These are phyloP conservation scores for Calocera cornea DNA, from an alignment of 768 basidiomycete species.

Conservation along the genomic window DNA sequence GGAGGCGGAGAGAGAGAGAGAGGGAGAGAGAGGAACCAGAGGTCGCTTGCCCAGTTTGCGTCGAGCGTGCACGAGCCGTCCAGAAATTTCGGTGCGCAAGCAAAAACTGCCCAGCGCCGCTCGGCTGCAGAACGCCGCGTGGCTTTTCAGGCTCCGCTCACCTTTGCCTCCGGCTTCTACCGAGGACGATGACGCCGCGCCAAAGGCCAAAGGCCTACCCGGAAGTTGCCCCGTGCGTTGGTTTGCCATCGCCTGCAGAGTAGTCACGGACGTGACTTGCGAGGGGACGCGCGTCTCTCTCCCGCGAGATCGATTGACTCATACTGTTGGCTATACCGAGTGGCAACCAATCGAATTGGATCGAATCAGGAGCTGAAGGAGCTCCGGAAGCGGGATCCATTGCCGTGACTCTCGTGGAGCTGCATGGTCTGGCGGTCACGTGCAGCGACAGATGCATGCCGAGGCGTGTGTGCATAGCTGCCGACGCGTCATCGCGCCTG, in stretches of 20 bases:
- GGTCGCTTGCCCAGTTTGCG: not conserved
- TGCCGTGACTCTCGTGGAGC: no score
- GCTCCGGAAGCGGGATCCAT: not conserved
- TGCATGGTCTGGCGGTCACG: no score
- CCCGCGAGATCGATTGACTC: not conserved
- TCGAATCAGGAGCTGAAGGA: not conserved
- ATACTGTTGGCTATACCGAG: not conserved
- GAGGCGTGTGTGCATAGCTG: no score
- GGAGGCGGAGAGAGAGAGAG: no score
- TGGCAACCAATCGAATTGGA: not conserved
- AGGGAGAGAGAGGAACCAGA: not conserved
- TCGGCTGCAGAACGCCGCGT: not conserved
- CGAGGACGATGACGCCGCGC: not conserved
- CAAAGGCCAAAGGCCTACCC: not conserved
- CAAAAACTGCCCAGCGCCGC: not conserved
- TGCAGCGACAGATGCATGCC: no score
- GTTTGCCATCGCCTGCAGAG: no score
- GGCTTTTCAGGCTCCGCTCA: not conserved
- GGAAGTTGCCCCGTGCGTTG: no score
- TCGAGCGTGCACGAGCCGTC: not conserved
- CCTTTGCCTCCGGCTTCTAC: not conserved
- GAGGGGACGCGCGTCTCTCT: slow-evolving; percentile 2
- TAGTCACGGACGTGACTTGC: no score
- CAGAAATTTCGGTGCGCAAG: slow-evolving; percentile 3
- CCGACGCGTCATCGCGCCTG: no score